Conservation (phyloP, 257 asterid genomes). For the Plantago ovata region DNA sequence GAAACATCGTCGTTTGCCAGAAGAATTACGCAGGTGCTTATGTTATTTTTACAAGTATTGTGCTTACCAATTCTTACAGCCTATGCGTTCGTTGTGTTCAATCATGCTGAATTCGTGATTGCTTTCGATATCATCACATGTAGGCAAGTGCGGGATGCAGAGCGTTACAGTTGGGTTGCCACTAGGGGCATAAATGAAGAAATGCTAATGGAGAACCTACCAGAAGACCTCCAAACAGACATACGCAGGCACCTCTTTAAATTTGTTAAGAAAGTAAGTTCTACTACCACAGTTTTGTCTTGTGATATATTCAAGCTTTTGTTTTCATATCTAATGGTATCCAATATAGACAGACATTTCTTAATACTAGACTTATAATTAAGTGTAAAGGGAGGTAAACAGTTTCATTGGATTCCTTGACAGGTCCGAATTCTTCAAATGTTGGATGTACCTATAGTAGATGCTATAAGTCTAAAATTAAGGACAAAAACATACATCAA, state of each 20-base stretch:
- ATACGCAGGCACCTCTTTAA: conserved; percentile 87
- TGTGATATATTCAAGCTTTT: too few relatives aligned
- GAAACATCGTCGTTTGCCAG: conserved; percentile 90
- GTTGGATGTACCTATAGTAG: conserved; percentile 74
- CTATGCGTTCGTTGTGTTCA: too few relatives aligned
- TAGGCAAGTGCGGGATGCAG: conserved; percentile 80
- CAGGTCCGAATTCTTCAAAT: conserved; percentile 80
- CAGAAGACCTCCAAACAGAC: conserved; percentile 88
- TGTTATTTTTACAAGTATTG: too few relatives aligned
- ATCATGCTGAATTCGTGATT: not conserved
- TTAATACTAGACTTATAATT: not conserved
- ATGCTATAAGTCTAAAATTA: conserved; percentile 79
- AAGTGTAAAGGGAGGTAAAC: not conserved
- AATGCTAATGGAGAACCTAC: conserved; percentile 76
- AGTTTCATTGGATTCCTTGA: conserved; percentile 1
- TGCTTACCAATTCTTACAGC: not conserved
- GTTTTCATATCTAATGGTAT: not conserved
- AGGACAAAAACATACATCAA: conserved; percentile 73
- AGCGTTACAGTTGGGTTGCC: conserved; percentile 88
- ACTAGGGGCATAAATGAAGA: conserved; percentile 90
- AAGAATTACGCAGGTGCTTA: conserved; percentile 56
- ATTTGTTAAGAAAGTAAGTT: conserved; percentile 67
- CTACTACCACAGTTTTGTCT: not conserved
- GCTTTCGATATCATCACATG: conserved; percentile 11
- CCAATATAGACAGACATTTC: not conserved